Evolutionary conservation across 176 grass and related monocot genomes (phyloP), one percentile per base, ranked within the genome.

Genomic region (Phoenix dactylifera): DNA sequence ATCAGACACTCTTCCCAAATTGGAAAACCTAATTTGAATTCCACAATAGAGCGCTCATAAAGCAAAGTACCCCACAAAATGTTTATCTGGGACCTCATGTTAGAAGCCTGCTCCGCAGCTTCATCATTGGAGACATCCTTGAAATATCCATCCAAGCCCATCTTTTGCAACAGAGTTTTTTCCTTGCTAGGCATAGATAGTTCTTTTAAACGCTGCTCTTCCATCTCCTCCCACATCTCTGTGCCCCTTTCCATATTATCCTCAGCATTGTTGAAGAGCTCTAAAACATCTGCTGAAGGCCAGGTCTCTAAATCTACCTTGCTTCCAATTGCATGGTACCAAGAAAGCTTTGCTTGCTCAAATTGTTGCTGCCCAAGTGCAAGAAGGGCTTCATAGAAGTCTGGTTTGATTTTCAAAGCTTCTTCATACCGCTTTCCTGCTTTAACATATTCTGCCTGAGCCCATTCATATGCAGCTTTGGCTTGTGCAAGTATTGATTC

Each of bases 51-150:
- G 0, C 87, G 78, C 58, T 91, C 87, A 57, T 97, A 97, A 62
- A 97, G 86, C 65, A 97, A 88, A 35, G 87, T 84, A 22, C 83
- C 92, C 92, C 92, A 97, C 25, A 85, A 73, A 70, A 90, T 87
- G 65, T 97, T 91, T 39, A 91, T 80, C 58, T 91, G 92, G 59
- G 87, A 82, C 64, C 77, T 70, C 76, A 91, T 72, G 28, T 59
- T 81, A 24, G 84, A 76, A 50, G 83, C 70, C 66, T 88, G 84
- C 29, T 85, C 77, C 26, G 81, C 78, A 32, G 76, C 73, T 79
- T 86, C 83, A 52, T 86, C 76, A 12, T 58, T 23, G 7, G 83
- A 72, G 6, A 83, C 22, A 53, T 72, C 73, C 28, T 79, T 82
- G 49, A 77, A 60, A 64, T 54, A 75, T n/a, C 70, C 60, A 70